Evolutionary conservation across 345 rosid genomes (phyloP).

Genomic region (Boechera retrofracta): DNA sequence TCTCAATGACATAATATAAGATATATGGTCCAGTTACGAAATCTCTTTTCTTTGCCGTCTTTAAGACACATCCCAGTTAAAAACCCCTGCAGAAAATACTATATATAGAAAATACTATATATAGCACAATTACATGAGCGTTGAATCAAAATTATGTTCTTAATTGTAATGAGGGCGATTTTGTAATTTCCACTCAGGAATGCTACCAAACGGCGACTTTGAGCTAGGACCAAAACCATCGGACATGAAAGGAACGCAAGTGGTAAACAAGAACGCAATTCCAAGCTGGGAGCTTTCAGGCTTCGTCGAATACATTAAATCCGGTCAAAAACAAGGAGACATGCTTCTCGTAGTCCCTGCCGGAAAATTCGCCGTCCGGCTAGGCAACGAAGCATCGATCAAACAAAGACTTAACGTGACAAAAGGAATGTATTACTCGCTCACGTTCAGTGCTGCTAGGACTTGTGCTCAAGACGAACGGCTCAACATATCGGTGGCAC

Average conservation of each 20-base stretch:
- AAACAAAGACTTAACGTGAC: conserved; percentile 65
- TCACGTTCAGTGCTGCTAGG: conserved; percentile 89
- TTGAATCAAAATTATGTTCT: neutral
- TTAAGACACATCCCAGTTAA: neutral
- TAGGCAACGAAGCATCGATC: conserved; percentile 92
- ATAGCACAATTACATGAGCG: neutral
- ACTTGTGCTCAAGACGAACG: conserved; percentile 92
- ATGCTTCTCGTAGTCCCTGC: conserved; percentile 87
- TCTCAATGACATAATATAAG: neutral
- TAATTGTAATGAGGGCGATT: neutral
- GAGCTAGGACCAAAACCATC: conserved; percentile 67
- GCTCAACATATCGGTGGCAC: conserved; percentile 76
- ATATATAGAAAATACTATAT: neutral
- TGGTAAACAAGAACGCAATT: conserved; percentile 54
- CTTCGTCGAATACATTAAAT: conserved; percentile 81
- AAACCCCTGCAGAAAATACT: neutral
- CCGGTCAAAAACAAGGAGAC: conserved; percentile 95
- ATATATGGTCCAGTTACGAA: conserved; percentile 1
- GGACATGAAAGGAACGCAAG: conserved; percentile 74
- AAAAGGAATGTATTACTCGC: conserved; percentile 64
- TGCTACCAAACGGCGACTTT: conserved; percentile 81
- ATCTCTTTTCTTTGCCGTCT: neutral
- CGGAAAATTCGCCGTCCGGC: conserved; percentile 76
- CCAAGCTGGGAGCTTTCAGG: conserved; percentile 89
- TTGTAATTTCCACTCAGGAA: conserved; percentile 48